These are phyloP conservation scores for Rhynchosporium graminicola DNA, from an alignment of 2,329 filamentous ascomycete species.

Conservation along the genomic window DNA sequence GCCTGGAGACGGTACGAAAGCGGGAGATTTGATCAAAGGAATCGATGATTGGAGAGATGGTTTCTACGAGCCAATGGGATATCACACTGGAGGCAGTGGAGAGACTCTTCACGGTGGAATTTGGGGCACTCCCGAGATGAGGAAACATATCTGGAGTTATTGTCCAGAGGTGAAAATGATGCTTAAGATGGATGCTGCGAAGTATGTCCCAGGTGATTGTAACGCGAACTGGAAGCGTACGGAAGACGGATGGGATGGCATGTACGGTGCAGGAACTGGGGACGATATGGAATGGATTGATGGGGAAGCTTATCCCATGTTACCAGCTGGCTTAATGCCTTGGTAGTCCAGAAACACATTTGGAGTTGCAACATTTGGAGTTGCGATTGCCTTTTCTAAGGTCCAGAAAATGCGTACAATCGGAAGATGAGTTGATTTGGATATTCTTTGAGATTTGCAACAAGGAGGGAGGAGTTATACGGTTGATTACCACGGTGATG, in stretches of 20 bases:
- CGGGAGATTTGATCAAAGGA: conserved; percentile 41
- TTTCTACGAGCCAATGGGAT: conserved; percentile 59
- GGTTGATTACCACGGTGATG: conserved; percentile 9
- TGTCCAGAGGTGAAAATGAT: conserved; percentile 62
- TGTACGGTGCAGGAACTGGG: conserved; percentile 17
- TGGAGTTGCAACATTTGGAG: neutral
- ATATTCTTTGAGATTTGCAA: neutral
- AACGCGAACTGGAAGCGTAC: conserved; percentile 49
- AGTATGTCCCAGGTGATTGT: conserved; percentile 52
- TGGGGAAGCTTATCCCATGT: conserved; percentile 39
- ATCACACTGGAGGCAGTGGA: conserved; percentile 55
- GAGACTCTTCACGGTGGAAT: conserved; percentile 47
- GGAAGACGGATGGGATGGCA: conserved; percentile 32
- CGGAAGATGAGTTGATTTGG: neutral
- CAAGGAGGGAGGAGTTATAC: conserved; percentile 2
- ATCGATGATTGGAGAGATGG: conserved; percentile 54
- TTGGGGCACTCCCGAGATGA: conserved; percentile 50
- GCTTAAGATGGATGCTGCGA: conserved; percentile 54
- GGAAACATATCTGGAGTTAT: conserved; percentile 56
- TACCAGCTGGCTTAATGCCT: conserved; percentile 36
- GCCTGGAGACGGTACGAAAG: conserved; percentile 28
- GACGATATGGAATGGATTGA: conserved; percentile 37
- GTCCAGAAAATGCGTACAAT: neutral
- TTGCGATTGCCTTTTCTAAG: neutral
- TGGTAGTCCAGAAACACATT: conserved; percentile 30